Conservation (phyloP, 768 basidiomycete species). For the Podaxis sp. region DNA sequence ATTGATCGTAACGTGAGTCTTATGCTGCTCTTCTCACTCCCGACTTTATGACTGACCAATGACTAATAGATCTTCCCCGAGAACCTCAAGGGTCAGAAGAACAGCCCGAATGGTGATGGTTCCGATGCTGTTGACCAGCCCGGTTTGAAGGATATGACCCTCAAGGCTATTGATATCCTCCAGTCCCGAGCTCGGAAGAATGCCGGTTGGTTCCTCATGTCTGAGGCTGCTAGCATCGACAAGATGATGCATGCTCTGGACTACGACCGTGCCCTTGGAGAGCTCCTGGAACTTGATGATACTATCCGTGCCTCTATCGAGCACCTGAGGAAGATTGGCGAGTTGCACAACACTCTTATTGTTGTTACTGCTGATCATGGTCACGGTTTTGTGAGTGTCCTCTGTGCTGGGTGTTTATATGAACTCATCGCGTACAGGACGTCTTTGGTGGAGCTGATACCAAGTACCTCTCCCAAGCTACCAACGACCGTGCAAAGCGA, state of each 20-base stretch:
- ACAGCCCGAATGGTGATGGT: slow-evolving; percentile 40
- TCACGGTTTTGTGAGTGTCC: slow-evolving; percentile 41
- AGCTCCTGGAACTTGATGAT: slow-evolving; percentile 43
- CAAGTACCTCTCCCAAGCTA: slow-evolving; percentile 34
- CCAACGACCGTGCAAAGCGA: slow-evolving; percentile 32
- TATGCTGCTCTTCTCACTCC: neutral
- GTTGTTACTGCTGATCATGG: slow-evolving; percentile 47
- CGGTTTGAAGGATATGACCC: slow-evolving; percentile 45
- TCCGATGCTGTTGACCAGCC: slow-evolving; percentile 43
- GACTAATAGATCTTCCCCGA: slow-evolving; percentile 31
- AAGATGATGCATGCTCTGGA: slow-evolving; percentile 50
- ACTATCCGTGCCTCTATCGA: slow-evolving; percentile 41
- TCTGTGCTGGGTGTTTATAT: neutral
- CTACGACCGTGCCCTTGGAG: slow-evolving; percentile 45
- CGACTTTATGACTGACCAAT: neutral
- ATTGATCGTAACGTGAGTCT: slow-evolving; percentile 35
- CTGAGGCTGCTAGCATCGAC: slow-evolving; percentile 45
- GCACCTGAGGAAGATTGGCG: slow-evolving; percentile 41
- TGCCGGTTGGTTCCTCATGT: slow-evolving; percentile 47
- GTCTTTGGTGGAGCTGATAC: slow-evolving; percentile 42
- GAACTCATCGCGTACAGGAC: slow-evolving; percentile 27
- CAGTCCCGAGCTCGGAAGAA: slow-evolving; percentile 37
- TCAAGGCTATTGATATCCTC: slow-evolving; percentile 45
- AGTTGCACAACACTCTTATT: slow-evolving; percentile 41
- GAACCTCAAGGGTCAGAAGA: slow-evolving; percentile 36